A percentile compares a stretch with the other conserved stretches of the same genome.
Evolutionary conservation across 495 filamentous ascomycete species (phyloP).

Genomic region (Talaromyces thailandensis): DNA sequence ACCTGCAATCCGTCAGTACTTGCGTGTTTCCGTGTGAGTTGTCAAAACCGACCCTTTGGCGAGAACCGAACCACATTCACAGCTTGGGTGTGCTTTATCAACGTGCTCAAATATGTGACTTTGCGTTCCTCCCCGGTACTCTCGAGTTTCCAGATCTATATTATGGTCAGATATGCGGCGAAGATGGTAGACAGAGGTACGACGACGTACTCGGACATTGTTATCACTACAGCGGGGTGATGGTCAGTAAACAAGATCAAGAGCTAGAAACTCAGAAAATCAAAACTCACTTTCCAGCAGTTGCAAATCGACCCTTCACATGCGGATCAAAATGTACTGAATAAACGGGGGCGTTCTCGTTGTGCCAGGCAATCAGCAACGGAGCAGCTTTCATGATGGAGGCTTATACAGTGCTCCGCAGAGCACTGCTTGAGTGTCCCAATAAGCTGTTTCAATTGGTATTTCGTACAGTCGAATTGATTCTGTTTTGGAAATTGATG

Average conservation of each 20-base stretch:
- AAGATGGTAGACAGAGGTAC: conserved; percentile 10
- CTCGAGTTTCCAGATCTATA: conserved; percentile 83
- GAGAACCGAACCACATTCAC: conserved; percentile 97
- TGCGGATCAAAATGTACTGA: conserved; percentile 92
- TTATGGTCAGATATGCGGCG: conserved; percentile 24
- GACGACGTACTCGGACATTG: conserved; percentile 74
- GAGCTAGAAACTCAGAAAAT: background rate
- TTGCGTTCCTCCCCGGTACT: conserved; percentile 76
- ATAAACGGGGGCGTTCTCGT: conserved; percentile 89
- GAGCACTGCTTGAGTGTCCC: conserved; percentile 6
- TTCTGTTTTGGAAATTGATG: background rate
- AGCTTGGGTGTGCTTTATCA: conserved; percentile 89
- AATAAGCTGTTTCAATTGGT: background rate
- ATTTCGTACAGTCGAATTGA: background rate
- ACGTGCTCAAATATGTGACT: conserved; percentile 82
- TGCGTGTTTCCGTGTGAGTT: background rate
- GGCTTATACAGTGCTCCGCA: conserved; percentile 7
- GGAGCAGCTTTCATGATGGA: conserved; percentile 80
- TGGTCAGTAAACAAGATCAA: conserved; percentile 8
- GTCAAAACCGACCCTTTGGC: conserved; percentile 59
- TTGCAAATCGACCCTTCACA: conserved; percentile 87
- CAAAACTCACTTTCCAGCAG: conserved; percentile 58
- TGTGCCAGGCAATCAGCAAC: conserved; percentile 92
- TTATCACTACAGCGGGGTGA: conserved; percentile 56
- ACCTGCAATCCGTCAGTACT: conserved; percentile 43